phyloP scores from a whole-genome alignment of 805 yeast species.

The Kodamaea kakaduensis region DNA sequence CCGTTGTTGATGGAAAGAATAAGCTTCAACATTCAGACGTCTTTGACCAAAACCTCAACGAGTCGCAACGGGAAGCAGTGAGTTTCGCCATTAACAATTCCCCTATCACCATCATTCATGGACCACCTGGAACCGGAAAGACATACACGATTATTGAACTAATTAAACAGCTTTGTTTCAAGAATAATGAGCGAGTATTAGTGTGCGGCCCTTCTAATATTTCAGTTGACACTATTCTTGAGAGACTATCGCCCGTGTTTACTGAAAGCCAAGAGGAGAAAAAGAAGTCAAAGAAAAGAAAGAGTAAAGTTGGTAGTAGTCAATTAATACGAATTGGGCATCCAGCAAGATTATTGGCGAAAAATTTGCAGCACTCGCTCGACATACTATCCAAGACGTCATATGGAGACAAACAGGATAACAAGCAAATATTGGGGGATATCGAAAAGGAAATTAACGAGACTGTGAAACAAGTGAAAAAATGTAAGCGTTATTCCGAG shows the following conservation, averaged over 20 bases:
- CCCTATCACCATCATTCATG: constrained; percentile 64
- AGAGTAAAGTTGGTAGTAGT: constrained; percentile 24
- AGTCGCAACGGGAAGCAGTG: constrained; percentile 72
- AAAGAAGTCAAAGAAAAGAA: constrained; percentile 32
- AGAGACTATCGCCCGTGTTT: constrained; percentile 50
- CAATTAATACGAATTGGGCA: constrained; percentile 83
- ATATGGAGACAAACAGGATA: constrained; percentile 42
- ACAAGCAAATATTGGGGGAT: constrained; percentile 52
- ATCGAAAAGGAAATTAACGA: constrained; percentile 67
- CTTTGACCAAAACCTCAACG: constrained; percentile 49
- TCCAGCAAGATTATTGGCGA: constrained; percentile 75
- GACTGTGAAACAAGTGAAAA: constrained; percentile 53
- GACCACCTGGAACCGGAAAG: constrained; percentile 81
- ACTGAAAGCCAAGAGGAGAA: constrained; percentile 13
- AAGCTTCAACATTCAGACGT: constrained; percentile 21
- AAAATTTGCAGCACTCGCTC: constrained; percentile 65
- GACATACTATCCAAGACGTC: constrained; percentile 63
- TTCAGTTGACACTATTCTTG: constrained; percentile 86
- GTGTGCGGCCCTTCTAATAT: constrained; percentile 95
- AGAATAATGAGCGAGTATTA: constrained; percentile 49
- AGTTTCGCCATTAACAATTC: constrained; percentile 52
- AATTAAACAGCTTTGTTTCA: constrained; percentile 62
- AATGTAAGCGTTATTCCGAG: constrained; percentile 60
- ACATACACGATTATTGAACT: constrained; percentile 83
- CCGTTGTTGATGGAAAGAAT: constrained; percentile 1